Evolutionary conservation across 2,329 filamentous ascomycete species (phyloP).

Genomic region (Fusarium incarnatum): DNA sequence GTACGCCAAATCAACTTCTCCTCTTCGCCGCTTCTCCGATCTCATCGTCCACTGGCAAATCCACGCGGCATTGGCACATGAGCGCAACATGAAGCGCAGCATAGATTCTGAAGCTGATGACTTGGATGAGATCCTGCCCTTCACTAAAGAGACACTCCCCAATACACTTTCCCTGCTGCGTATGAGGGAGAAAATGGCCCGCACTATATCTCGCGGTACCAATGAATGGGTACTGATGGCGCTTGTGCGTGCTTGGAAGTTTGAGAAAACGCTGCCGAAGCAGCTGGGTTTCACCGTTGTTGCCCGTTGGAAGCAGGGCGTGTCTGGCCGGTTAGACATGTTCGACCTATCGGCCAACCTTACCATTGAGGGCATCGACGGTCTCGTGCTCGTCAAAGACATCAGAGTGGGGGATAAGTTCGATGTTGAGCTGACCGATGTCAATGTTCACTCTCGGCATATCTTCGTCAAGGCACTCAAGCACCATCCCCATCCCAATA

Average conservation of each 20-base stretch:
- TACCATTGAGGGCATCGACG: conserved; percentile 54
- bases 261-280: conserved; percentile 61
- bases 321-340: conserved; percentile 61
- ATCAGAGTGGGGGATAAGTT: conserved; percentile 64
- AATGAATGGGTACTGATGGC: conserved; percentile 70
- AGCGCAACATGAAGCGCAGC: conserved; percentile 50
- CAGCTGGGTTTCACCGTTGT: conserved; percentile 62
- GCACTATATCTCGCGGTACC: conserved; percentile 57
- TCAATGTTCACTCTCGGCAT: conserved; percentile 62
- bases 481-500: conserved; percentile 17
- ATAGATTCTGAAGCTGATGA: conserved; percentile 47
- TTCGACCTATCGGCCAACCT: conserved; percentile 61
- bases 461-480: conserved; percentile 61
- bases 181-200: conserved; percentile 64
- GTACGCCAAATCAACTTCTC: conserved; percentile 73
- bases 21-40: conserved; percentile 73
- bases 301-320: conserved; percentile 50
- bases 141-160: conserved; percentile 55
- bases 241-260: conserved; percentile 69
- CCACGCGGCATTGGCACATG: conserved; percentile 65
- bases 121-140: conserved; percentile 58
- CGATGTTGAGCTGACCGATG: conserved; percentile 64
- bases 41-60: conserved; percentile 76
- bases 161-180: conserved; percentile 62
- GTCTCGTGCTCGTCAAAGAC: conserved; percentile 55